Percentiles rank a stretch among this genome's conserved stretches.
Conservation (phyloP, 176 grass and related monocot genomes). For the Ampelocalamus luodianensis region DNA sequence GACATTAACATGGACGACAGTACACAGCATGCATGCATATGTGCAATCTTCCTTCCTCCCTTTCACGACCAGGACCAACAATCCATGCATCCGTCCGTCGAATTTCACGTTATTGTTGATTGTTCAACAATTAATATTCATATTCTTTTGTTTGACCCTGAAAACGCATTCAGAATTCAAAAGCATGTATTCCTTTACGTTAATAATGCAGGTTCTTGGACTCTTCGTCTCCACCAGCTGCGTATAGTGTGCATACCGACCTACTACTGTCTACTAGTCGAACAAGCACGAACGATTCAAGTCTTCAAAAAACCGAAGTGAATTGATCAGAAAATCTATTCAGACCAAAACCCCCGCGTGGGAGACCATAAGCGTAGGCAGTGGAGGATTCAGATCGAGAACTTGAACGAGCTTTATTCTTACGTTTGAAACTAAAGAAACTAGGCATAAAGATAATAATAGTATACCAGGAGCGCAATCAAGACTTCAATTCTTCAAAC, state of each 20-base stretch:
- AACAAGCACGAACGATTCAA: conserved; percentile 23
- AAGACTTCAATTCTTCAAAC: conserved; percentile 6
- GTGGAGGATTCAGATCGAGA: neutral
- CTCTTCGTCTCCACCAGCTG: neutral
- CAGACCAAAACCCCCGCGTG: neutral
- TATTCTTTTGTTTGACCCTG: conserved; percentile 39
- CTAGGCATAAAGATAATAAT: neutral
- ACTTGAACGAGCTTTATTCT: conserved; percentile 9
- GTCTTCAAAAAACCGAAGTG: neutral
- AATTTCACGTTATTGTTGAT: conserved; percentile 32
- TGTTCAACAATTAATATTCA: conserved; percentile 14
- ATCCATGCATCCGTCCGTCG: neutral
- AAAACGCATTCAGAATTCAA: conserved; percentile 6
- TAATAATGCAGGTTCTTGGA: conserved; percentile 10
- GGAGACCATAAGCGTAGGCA: neutral
- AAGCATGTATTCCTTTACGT: neutral
- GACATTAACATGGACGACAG: neutral
- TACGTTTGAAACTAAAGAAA: conserved; percentile 16
- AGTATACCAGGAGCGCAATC: neutral
- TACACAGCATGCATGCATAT: neutral
- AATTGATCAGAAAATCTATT: neutral
- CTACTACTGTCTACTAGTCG: neutral
- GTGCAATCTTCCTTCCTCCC: neutral
- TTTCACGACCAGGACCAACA: conserved; percentile 29
- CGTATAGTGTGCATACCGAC: neutral